Evolutionary conservation across 768 basidiomycete species (phyloP).

Genomic region (Trametes punicea): DNA sequence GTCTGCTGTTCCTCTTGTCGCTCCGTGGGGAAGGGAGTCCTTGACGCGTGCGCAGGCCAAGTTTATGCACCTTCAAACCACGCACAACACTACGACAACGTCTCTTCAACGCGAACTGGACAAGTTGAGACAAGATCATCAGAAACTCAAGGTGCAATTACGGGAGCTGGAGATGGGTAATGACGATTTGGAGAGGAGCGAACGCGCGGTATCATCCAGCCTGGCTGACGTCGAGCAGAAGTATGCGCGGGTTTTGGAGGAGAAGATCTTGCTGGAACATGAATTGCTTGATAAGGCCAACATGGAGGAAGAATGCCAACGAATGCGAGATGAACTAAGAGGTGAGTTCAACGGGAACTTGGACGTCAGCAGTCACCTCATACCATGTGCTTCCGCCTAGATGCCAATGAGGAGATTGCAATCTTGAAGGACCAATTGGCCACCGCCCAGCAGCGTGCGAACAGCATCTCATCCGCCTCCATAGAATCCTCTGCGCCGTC

Average conservation of each 20-base stretch:
- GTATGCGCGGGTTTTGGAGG: conserved; percentile 88
- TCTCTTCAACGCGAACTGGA: conserved; percentile 93
- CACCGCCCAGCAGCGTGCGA: conserved; percentile 32
- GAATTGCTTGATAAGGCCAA: conserved; percentile 89
- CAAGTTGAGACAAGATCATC: conserved; percentile 70
- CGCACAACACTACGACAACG: conserved; percentile 84
- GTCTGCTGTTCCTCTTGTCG: conserved; percentile 23
- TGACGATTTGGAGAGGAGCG: conserved; percentile 94
- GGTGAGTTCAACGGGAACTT: conserved; percentile 45
- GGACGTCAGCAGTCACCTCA: neutral
- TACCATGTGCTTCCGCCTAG: conserved; percentile 38
- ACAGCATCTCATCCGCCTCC: conserved; percentile 20
- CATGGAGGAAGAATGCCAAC: conserved; percentile 86
- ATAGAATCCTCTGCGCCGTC: conserved; percentile 28
- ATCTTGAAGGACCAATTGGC: conserved; percentile 77
- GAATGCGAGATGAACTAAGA: conserved; percentile 89
- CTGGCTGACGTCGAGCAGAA: conserved; percentile 82
- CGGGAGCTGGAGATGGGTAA: conserved; percentile 96
- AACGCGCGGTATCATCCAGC: conserved; percentile 81
- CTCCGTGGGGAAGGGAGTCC: conserved; percentile 10
- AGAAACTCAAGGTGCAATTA: conserved; percentile 66
- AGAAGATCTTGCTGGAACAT: conserved; percentile 96
- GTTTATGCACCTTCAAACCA: conserved; percentile 85
- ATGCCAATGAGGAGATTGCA: conserved; percentile 80
- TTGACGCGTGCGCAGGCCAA: conserved; percentile 50